These are phyloP conservation scores for Knufia fluminis DNA, from an alignment of 2,329 filamentous ascomycete genomes.

Conservation along the genomic window DNA sequence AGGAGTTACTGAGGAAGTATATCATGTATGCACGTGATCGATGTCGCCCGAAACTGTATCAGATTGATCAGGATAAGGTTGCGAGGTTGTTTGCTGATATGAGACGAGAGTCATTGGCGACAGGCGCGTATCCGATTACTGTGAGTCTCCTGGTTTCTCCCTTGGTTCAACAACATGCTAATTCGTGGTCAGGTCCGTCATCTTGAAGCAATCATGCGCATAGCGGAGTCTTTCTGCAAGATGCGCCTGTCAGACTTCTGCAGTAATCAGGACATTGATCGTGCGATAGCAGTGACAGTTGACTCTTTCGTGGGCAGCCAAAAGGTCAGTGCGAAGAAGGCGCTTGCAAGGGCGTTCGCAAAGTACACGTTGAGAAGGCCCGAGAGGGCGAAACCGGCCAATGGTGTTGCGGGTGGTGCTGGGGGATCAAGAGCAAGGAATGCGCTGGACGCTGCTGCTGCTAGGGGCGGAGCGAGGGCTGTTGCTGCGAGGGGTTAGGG, in stretches of 20 bases:
- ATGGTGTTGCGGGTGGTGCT: slow-evolving; percentile 5
- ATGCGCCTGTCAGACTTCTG: slow-evolving; percentile 98
- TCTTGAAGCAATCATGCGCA: slow-evolving; percentile 94
- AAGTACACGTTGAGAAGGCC: slow-evolving; percentile 55
- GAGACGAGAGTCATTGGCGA: slow-evolving; percentile 83
- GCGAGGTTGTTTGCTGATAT: slow-evolving; percentile 92
- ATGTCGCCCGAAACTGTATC: slow-evolving; percentile 84
- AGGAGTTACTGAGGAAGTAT: slow-evolving; percentile 88
- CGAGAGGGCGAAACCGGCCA: slow-evolving; percentile 10
- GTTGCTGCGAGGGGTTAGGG: background rate
- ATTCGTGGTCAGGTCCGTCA: slow-evolving; percentile 67
- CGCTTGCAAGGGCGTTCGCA: slow-evolving; percentile 83
- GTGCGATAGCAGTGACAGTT: slow-evolving; percentile 91
- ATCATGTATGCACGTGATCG: slow-evolving; percentile 90
- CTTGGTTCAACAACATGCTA: slow-evolving; percentile 13
- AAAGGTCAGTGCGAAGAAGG: slow-evolving; percentile 97
- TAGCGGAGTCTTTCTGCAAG: slow-evolving; percentile 86
- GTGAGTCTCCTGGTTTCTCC: slow-evolving; percentile 48
- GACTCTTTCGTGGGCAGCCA: slow-evolving; percentile 94
- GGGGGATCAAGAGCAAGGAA: background rate
- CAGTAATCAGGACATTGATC: slow-evolving; percentile 80
- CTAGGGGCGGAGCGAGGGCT: background rate
- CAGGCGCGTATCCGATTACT: slow-evolving; percentile 94
- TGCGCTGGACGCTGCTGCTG: background rate
- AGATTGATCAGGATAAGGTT: slow-evolving; percentile 97